Conservation (phyloP, 352 stramenopile species). For the Globisporangium abappressorium region DNA sequence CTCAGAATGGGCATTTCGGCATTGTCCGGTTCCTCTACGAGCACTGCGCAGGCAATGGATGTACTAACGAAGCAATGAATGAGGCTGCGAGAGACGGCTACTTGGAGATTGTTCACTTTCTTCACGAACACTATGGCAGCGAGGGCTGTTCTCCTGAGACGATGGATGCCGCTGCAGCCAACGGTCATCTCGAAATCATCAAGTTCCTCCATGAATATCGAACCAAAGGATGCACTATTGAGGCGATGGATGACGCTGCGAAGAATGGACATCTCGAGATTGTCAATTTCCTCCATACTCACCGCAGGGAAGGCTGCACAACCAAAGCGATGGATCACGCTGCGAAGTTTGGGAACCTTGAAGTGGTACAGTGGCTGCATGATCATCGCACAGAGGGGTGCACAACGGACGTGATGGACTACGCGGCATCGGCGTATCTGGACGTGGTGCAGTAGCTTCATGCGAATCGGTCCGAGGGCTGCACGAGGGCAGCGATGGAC, state of each 20-base stretch:
- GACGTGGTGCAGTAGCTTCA: not conserved
- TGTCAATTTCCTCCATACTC: no score
- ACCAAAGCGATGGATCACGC: no score
- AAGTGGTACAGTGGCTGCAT: no score
- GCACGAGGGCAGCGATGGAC: not conserved
- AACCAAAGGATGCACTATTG: not conserved
- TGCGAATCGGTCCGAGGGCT: not conserved
- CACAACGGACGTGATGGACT: not conserved
- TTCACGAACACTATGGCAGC: not conserved
- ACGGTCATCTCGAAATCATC: not conserved
- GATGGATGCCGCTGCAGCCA: not conserved
- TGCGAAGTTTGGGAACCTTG: no score
- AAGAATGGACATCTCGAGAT: no score
- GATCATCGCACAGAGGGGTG: no score
- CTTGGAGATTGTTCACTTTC: not conserved
- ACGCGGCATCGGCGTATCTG: not conserved
- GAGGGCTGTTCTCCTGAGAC: not conserved
- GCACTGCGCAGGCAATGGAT: not conserved
- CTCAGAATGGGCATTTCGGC: not conserved
- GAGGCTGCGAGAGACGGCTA: not conserved
- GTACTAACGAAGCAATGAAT: not conserved
- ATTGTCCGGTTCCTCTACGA: not conserved
- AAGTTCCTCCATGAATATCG: not conserved
- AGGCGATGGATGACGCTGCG: not conserved
- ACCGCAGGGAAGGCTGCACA: no score